Percentiles rank a stretch among this genome's conserved stretches.
Evolutionary conservation across 345 rosid genomes (phyloP).

Genomic region (Trapa bicornis): DNA sequence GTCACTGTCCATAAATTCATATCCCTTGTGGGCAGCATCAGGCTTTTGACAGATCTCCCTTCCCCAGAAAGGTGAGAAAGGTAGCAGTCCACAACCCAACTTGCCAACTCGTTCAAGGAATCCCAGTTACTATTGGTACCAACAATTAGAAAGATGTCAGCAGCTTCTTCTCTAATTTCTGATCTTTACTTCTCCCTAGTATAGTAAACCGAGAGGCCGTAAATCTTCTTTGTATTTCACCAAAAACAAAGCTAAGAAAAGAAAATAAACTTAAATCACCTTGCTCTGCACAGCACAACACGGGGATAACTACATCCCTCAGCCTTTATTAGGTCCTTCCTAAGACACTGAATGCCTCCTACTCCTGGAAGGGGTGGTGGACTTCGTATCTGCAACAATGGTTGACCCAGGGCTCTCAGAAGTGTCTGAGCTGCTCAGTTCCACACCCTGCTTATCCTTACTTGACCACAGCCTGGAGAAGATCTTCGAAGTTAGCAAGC

Average conservation of each 20-base stretch:
- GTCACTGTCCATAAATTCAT: neutral
- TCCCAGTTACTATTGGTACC: neutral
- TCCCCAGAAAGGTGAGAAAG: no score
- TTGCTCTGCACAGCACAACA: neutral
- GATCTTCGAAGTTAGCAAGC: constrained; percentile 10
- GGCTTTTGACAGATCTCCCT: neutral
- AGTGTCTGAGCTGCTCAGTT: constrained; percentile 16
- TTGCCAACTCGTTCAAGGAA: neutral
- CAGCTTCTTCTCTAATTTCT: constrained; percentile 1
- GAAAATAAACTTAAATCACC: neutral
- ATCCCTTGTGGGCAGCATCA: neutral
- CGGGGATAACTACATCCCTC: neutral
- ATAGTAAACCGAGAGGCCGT: neutral
- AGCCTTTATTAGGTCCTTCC: neutral
- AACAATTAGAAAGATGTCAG: neutral
- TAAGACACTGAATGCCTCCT: constrained; percentile 47
- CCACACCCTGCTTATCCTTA: constrained; percentile 14
- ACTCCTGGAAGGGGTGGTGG: constrained; percentile 64
- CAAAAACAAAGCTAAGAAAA: neutral
- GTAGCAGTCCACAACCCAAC: neutral
- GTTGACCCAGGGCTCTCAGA: constrained; percentile 34
- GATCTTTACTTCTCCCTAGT: neutral
- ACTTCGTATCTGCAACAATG: constrained; percentile 55
- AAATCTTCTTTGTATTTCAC: neutral
- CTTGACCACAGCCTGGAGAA: constrained; percentile 16